Evolutionary conservation across 108 stramenopile species (phyloP), one percentile per base, ranked within the genome.

Genomic region (Cyclotella kingstonii): DNA sequence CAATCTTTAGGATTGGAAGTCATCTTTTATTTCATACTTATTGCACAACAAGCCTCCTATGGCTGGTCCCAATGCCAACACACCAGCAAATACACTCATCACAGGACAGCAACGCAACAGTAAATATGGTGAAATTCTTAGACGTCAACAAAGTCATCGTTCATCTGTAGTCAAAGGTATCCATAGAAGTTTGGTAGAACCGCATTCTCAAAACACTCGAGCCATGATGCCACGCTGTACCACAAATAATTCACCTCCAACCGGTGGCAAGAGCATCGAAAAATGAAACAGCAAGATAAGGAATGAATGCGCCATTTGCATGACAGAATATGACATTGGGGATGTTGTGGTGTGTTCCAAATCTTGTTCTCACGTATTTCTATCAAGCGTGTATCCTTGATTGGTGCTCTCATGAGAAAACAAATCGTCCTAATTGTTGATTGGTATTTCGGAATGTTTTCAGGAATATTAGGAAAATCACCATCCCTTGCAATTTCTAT

Each of bases 41-140:
- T 92, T 88, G 22, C 82, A 84, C 45, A 89, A 60, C 19, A 86
- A 22, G 0, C 94, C 94, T 11, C 94, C 94, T 23, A 92, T 22
- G 0, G 89, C 94, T 1, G 94, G 94, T 22, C 94, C 94, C 19
- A 95, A 50, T 17, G 91, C 88, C 23, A 84, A 89, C 11, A 91
- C 94, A 1, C 88, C 94, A 2, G 86, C 67, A 75, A 95, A 95
- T 2, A 79, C 89, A 25, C 80, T 72, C 77, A 85, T 84, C 8
- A 95, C 81, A 2, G 94, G 91, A 12, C 89, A n/a, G n/a, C n/a
- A n/a, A n/a, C n/a, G n/a, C n/a, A n/a, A n/a, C n/a, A n/a, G n/a
- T n/a, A n/a, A n/a, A n/a, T n/a, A n/a, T n/a, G n/a, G n/a, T n/a
- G n/a, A n/a, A n/a, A n/a, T n/a, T n/a, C n/a, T n/a, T n/a, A n/a